A percentile compares a stretch with the other conserved stretches of the same genome.
Evolutionary conservation across 257 asterid species (phyloP).

Genomic region (Dorcoceras hygrometricum): DNA sequence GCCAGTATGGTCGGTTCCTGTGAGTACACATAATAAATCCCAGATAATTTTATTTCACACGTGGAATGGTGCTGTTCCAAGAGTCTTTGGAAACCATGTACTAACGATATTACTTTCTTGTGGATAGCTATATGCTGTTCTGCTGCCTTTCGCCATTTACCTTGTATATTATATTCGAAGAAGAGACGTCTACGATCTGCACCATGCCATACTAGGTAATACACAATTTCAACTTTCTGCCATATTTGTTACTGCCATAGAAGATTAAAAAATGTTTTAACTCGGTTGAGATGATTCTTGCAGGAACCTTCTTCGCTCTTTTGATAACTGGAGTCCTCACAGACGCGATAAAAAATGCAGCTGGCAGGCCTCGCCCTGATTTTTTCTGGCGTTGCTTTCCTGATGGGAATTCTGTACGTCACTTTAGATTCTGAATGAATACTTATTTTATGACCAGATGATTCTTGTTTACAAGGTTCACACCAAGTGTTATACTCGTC

Average conservation of each 20-base stretch:
- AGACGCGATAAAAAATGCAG: slow-evolving; percentile 76
- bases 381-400: slow-evolving; percentile 97
- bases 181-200: slow-evolving; percentile 76
- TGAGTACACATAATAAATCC: slow-evolving; percentile 34
- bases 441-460: neutral
- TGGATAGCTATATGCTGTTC: slow-evolving; percentile 61
- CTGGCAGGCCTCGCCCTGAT: slow-evolving; percentile 84
- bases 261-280: neutral
- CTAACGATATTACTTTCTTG: slow-evolving; percentile 13
- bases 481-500: neutral
- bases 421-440: neutral
- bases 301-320: slow-evolving; percentile 70
- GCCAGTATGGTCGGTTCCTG: slow-evolving; percentile 88
- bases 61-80: neutral
- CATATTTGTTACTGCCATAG: neutral
- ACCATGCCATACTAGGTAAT: slow-evolving; percentile 69
- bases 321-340: slow-evolving; percentile 78
- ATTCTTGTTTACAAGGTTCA: neutral
- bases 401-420: slow-evolving; percentile 62
- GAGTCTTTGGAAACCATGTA: neutral
- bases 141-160: slow-evolving; percentile 67
- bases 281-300: slow-evolving; percentile 15
- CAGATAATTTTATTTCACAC: neutral
- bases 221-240: slow-evolving; percentile 6
- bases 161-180: slow-evolving; percentile 62